Conservation (phyloP, 2,329 filamentous ascomycete genomes). For the Trichophyton equinum region DNA sequence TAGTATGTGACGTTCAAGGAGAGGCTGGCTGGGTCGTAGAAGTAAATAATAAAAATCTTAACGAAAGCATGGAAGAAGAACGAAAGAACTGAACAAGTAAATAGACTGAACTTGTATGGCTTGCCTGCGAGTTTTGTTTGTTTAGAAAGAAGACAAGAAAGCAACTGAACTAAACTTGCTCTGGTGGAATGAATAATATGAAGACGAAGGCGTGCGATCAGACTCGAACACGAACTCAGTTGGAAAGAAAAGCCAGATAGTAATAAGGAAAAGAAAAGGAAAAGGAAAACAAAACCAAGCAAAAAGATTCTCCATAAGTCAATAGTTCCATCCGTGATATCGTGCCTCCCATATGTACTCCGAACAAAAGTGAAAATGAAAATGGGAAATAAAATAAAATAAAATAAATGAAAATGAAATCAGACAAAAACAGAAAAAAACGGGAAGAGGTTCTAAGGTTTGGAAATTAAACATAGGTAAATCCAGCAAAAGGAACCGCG, state of each 20-base stretch:
- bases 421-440: background rate
- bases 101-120: background rate
- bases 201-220: slow-evolving; percentile 11
- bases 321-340: slow-evolving; percentile 13
- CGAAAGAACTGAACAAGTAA: background rate
- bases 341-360: slow-evolving; percentile 10
- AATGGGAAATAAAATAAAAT: slow-evolving; percentile 3
- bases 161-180: slow-evolving; percentile 3
- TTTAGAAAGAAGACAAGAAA: background rate
- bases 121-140: slow-evolving; percentile 2
- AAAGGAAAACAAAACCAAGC: background rate
- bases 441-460: background rate
- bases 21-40: background rate
- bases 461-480: background rate
- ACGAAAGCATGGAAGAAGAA: background rate
- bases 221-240: slow-evolving; percentile 6
- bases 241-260: slow-evolving; percentile 5
- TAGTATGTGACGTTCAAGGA: background rate
- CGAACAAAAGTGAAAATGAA: background rate
- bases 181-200: background rate
- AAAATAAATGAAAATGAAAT: background rate
- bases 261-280: slow-evolving; percentile 4
- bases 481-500: background rate
- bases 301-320: slow-evolving; percentile 9
- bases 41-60: background rate